Percentiles rank a stretch among this genome's conserved stretches.
Evolutionary conservation across 78 protist genomes (phyloP).

Genomic region (Tieghemostelium lacteum): DNA sequence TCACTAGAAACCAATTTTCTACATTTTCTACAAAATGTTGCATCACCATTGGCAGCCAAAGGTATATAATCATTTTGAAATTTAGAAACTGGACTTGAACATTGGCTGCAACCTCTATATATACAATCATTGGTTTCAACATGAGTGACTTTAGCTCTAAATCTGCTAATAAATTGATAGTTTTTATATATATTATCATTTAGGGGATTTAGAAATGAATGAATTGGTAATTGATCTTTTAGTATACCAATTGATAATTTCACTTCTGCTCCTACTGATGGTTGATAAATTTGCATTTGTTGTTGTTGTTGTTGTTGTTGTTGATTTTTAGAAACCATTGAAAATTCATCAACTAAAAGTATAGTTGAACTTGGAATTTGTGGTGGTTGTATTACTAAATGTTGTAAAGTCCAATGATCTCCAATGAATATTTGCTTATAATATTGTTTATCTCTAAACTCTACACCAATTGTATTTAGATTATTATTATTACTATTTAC

Average conservation of each 20-base stretch:
- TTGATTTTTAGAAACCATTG: not conserved
- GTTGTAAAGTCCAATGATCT: not conserved
- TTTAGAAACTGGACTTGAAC: not conserved
- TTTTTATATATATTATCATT: not conserved
- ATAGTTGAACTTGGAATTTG: not conserved
- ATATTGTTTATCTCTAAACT: no score
- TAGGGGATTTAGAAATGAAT: not conserved
- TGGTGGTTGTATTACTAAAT: not conserved
- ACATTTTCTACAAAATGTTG: not conserved
- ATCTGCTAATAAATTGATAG: no score
- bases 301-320: not conserved
- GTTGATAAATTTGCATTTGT: not conserved
- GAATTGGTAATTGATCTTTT: not conserved
- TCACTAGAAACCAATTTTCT: not conserved
- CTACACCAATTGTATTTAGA: not conserved
- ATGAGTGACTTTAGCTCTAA: no score
- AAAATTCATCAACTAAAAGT: not conserved
- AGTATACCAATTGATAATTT: not conserved
- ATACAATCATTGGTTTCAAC: no score
- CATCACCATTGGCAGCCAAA: not conserved
- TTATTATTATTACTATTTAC: not conserved
- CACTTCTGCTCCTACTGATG: no score
- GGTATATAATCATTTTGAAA: not conserved
- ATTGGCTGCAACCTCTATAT: not conserved
- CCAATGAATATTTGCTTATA: not conserved